Percentiles rank a stretch among this genome's conserved stretches.
These are phyloP conservation scores for Aspergillus avenaceus DNA, from an alignment of 495 filamentous ascomycete genomes.

Conservation along the genomic window DNA sequence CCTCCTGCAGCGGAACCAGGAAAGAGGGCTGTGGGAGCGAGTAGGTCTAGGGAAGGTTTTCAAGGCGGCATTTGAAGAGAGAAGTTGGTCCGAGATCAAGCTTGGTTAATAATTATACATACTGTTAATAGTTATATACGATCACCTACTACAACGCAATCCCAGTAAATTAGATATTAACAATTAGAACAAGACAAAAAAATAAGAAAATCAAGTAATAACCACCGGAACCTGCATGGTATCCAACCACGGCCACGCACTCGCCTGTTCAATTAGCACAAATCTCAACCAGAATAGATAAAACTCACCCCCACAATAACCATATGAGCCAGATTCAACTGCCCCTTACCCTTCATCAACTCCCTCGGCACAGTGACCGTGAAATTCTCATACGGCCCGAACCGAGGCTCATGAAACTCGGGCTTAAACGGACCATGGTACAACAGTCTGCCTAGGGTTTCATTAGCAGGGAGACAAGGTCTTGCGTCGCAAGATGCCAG, in stretches of 20 bases:
- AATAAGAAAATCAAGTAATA: too few relatives aligned
- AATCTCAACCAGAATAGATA: neutral
- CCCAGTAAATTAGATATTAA: too few relatives aligned
- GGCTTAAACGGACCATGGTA: conserved; percentile 32
- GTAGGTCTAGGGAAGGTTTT: too few relatives aligned
- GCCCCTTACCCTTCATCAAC: conserved; percentile 14
- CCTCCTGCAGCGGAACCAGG: too few relatives aligned
- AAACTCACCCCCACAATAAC: conserved; percentile 35
- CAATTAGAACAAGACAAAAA: too few relatives aligned
- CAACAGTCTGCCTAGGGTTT: conserved; percentile 24
- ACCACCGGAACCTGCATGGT: conserved; percentile 15
- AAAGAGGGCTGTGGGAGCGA: too few relatives aligned
- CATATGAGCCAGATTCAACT: conserved; percentile 32
- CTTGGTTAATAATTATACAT: too few relatives aligned
- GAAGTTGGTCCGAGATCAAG: too few relatives aligned
- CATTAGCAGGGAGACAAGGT: conserved; percentile 15
- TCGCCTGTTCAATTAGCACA: conserved; percentile 11
- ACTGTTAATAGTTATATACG: too few relatives aligned
- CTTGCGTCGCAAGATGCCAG: conserved; percentile 20
- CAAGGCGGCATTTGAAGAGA: too few relatives aligned
- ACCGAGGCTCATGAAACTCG: conserved; percentile 22
- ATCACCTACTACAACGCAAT: too few relatives aligned
- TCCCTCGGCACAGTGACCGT: conserved; percentile 24
- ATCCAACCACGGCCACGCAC: conserved; percentile 14
- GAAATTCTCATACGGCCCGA: conserved; percentile 36